Evolutionary conservation across 352 stramenopile genomes (phyloP).

Genomic region (Phytophthora nicotianae): DNA sequence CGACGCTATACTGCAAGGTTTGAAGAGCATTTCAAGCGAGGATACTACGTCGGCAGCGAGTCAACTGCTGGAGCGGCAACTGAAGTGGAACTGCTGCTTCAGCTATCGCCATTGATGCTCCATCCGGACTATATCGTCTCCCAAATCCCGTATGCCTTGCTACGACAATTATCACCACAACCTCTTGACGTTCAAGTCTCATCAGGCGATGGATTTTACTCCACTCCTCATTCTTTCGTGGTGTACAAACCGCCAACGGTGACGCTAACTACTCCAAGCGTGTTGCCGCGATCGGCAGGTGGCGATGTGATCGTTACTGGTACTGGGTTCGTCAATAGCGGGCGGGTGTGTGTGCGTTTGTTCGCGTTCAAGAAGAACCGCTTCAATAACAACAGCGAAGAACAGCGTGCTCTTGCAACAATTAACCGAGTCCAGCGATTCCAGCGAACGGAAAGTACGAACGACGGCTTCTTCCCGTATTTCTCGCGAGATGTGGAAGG

Average conservation of each 20-base stretch:
- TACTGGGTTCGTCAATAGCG: constrained; percentile 48
- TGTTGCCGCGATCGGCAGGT: constrained; percentile 62
- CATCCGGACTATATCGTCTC: constrained; percentile 47
- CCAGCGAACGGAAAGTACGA: constrained; percentile 26
- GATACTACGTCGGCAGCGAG: constrained; percentile 19
- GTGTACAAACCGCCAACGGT: constrained; percentile 57
- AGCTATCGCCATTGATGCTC: constrained; percentile 62
- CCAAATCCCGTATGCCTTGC: constrained; percentile 26
- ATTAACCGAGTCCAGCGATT: constrained; percentile 43
- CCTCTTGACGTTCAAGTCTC: constrained; percentile 63
- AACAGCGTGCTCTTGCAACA: constrained; percentile 30
- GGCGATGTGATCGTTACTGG: constrained; percentile 56
- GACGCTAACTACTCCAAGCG: constrained; percentile 42
- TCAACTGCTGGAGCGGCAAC: constrained; percentile 9
- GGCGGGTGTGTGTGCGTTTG: constrained; percentile 46
- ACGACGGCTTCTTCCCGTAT: constrained; percentile 48
- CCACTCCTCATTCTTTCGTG: constrained; percentile 40
- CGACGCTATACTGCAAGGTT: constrained; percentile 33
- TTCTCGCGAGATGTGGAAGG: constrained; percentile 47
- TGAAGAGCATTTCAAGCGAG: constrained; percentile 63
- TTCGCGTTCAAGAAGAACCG: constrained; percentile 47
- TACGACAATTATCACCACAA: constrained; percentile 36
- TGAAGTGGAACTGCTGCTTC: constrained; percentile 65
- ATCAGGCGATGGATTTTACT: constrained; percentile 64
- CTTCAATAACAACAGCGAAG: constrained; percentile 35